phyloP scores from a whole-genome alignment of 208 protist genomes.

The Porcisia hertigi region DNA sequence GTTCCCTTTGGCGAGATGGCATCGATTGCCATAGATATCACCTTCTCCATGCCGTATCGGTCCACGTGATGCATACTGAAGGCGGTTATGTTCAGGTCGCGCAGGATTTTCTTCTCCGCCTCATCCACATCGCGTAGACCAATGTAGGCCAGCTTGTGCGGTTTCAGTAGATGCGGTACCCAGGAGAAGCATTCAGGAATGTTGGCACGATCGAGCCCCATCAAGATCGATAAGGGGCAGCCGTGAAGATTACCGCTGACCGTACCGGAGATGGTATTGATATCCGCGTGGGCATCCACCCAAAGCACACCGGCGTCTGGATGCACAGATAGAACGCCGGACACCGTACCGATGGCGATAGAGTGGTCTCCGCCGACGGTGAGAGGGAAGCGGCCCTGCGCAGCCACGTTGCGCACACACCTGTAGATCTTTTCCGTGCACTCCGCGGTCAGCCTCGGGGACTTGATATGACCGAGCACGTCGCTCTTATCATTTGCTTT shows the following conservation, averaged over 20 bases:
- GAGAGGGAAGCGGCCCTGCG: slow-evolving; percentile 42
- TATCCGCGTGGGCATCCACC: slow-evolving; percentile 83
- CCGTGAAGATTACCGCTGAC: slow-evolving; percentile 76
- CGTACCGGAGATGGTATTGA: slow-evolving; percentile 63
- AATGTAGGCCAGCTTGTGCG: slow-evolving; percentile 64
- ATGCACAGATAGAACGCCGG: slow-evolving; percentile 38
- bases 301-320: slow-evolving; percentile 68
- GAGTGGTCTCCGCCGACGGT: slow-evolving; percentile 49
- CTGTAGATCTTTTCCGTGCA: slow-evolving; percentile 44
- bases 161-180: slow-evolving; percentile 44
- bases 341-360: slow-evolving; percentile 52
- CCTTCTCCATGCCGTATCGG: slow-evolving; percentile 59
- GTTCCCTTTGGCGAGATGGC: slow-evolving; percentile 42
- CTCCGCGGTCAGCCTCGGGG: slow-evolving; percentile 34
- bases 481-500: slow-evolving; percentile 32
- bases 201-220: slow-evolving; percentile 49
- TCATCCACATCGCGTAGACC: slow-evolving; percentile 68
- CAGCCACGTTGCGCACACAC: slow-evolving; percentile 40
- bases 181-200: slow-evolving; percentile 43
- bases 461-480: slow-evolving; percentile 34
- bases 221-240: slow-evolving; percentile 65
- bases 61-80: slow-evolving; percentile 64
- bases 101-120: slow-evolving; percentile 57
- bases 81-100: slow-evolving; percentile 48
- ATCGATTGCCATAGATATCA: slow-evolving; percentile 53